Evolutionary conservation across 1,284 basidiomycete genomes (phyloP).

Genomic region (Meira miltonrushii): DNA sequence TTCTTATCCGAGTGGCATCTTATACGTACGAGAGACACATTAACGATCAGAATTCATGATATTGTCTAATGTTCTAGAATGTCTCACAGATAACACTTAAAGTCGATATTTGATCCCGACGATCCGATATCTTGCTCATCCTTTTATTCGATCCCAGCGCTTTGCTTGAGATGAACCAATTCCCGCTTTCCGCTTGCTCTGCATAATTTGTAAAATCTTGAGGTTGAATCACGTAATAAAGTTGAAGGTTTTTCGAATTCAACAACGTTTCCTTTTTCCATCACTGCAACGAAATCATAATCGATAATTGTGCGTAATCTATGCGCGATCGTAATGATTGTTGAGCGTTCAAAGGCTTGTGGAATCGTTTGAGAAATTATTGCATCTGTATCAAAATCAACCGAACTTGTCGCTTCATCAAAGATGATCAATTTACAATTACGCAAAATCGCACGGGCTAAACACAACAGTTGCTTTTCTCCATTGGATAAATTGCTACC

Average conservation of each 20-base stretch:
- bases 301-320: conserved; percentile 52
- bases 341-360: conserved; percentile 68
- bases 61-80: too few relatives aligned
- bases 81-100: too few relatives aligned
- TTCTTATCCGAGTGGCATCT: too few relatives aligned
- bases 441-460: conserved; percentile 45
- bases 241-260: conserved; percentile 57
- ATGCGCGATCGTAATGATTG: conserved; percentile 79
- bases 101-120: too few relatives aligned
- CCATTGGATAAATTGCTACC: conserved; percentile 48
- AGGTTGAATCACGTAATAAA: conserved; percentile 42
- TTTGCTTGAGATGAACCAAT: conserved; percentile 6
- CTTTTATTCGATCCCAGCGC: neutral
- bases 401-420: conserved; percentile 49
- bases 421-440: conserved; percentile 45
- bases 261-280: conserved; percentile 56
- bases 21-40: too few relatives aligned
- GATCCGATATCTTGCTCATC: too few relatives aligned
- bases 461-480: conserved; percentile 45
- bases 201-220: conserved; percentile 22
- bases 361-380: conserved; percentile 71
- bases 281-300: conserved; percentile 56
- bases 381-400: conserved; percentile 40
- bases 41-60: too few relatives aligned
- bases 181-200: conserved; percentile 4